Evolutionary conservation across 1,139 yeast genomes (phyloP).

Genomic region (Nakaseomyces sp.): DNA sequence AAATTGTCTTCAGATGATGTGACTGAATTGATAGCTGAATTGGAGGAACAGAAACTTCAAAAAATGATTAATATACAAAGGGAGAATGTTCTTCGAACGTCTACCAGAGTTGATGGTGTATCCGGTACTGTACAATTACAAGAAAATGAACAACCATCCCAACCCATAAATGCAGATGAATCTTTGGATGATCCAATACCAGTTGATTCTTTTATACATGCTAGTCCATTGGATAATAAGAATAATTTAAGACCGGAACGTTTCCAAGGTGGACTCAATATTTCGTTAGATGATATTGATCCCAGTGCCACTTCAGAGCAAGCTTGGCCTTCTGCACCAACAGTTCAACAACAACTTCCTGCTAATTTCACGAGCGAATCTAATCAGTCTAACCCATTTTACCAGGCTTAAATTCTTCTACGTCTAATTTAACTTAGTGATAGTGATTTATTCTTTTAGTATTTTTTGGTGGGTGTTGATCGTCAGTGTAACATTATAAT

Average conservation of each 20-base stretch:
- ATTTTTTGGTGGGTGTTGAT: too few relatives aligned
- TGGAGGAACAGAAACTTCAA: constrained; percentile 14
- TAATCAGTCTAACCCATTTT: constrained; percentile 3
- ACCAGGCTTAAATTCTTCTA: background rate
- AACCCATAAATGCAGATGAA: background rate
- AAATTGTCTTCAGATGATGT: constrained; percentile 14
- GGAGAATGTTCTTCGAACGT: constrained; percentile 4
- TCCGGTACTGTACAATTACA: background rate
- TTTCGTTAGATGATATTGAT: background rate
- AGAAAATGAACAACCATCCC: background rate
- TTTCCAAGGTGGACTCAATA: background rate
- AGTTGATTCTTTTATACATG: constrained; percentile 4
- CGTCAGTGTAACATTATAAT: too few relatives aligned
- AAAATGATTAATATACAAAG: constrained; percentile 2
- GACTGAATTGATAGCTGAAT: constrained; percentile 12
- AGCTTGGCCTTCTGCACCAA: background rate
- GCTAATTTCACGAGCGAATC: background rate
- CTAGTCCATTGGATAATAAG: constrained; percentile 1
- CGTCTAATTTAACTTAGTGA: too few relatives aligned
- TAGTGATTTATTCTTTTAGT: too few relatives aligned
- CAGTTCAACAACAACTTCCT: background rate
- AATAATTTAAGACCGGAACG: background rate
- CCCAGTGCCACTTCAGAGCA: background rate
- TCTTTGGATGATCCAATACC: constrained; percentile 2
- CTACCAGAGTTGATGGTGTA: constrained; percentile 2